Base-by-base conservation (phyloP, 2,329 filamentous ascomycete genomes). In the Colletotrichum costaricense region DNA sequence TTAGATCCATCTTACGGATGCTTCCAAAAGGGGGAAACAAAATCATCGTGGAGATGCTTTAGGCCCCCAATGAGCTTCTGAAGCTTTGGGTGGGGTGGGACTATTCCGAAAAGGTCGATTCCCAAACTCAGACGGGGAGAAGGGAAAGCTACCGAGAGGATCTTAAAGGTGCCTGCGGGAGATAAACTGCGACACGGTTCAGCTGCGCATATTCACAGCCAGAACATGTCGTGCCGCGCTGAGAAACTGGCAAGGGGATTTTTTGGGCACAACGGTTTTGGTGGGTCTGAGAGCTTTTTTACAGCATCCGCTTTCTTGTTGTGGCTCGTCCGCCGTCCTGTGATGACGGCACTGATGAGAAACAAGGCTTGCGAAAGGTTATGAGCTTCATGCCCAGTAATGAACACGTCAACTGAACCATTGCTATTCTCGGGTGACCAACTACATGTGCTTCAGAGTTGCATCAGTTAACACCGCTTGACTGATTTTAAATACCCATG, bases 131-230 rank as follows among this genome's bases (percentile, higher is more conserved):
- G 11, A 46, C 28, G 30, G 58, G 66, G 42, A 56, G 30, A 59
- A 52, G 4, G 9, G 19, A 14, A 33, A 38, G 12, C 14, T 26
- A 38, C n/a, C 33, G 59, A 55, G 58, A 69, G 70, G 49, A n/a
- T 72, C 59, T 58, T 60, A 64, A 72, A 64, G 66, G 54, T 72
- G 70, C 59, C 42, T 64, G 70, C 66, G 70, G 70, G 70, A 69
- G 59, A 64, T 59, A n/a, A 22, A 35, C 4, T 12, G 28, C 33
- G 33, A 16, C 33, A 65, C 52, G 30, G 28, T 65, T 46, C 26
- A n/a, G 28, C n/a, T 35, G 33, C 33, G 33, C 22, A 55, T 60
- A 58, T 30, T 8, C 33, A 33, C 49, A 33, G 62, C 52, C n/a
- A 26, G 62, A 46, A 30, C 24, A 22, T 56, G 58, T 59, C 30